These are phyloP conservation scores for Ogataea angusta DNA, from an alignment of 805 yeast species.

Conservation along the genomic window DNA sequence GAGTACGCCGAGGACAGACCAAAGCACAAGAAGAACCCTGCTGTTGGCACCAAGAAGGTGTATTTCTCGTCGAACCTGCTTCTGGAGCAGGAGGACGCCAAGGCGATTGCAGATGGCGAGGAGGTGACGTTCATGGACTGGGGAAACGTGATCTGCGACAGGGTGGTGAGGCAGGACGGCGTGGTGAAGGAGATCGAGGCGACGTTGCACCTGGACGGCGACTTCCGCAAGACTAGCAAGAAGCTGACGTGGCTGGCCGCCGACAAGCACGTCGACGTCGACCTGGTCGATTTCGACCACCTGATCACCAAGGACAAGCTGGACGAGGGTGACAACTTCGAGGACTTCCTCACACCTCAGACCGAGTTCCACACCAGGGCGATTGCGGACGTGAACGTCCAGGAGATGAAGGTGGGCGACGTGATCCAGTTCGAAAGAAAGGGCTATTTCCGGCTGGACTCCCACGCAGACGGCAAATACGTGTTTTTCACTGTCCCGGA, in stretches of 20 bases:
- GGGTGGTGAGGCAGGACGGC: constrained; percentile 52
- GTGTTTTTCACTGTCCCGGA: constrained; percentile 94
- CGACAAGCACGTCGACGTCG: constrained; percentile 64
- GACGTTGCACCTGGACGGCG: constrained; percentile 87
- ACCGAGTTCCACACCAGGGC: constrained; percentile 83
- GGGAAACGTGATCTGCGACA: constrained; percentile 87
- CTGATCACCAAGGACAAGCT: constrained; percentile 91
- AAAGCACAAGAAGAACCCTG: constrained; percentile 94
- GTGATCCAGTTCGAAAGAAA: constrained; percentile 94
- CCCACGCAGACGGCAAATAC: constrained; percentile 55
- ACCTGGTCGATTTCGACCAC: constrained; percentile 89
- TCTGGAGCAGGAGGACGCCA: constrained; percentile 84
- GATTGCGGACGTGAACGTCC: constrained; percentile 75
- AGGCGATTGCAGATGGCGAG: constrained; percentile 67
- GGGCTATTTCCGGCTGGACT: constrained; percentile 88
- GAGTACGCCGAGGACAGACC: constrained; percentile 71
- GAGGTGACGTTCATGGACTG: constrained; percentile 98
- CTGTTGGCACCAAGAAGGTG: constrained; percentile 79
- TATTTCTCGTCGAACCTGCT: constrained; percentile 59
- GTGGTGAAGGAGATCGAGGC: constrained; percentile 65
- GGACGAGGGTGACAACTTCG: constrained; percentile 91
- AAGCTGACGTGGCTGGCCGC: constrained; percentile 95
- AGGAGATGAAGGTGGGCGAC: constrained; percentile 76
- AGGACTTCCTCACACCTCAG: constrained; percentile 82
- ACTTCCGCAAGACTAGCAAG: constrained; percentile 93